Base-by-base conservation (phyloP, 805 yeast genomes). In the Hanseniaspora guilliermondii region DNA sequence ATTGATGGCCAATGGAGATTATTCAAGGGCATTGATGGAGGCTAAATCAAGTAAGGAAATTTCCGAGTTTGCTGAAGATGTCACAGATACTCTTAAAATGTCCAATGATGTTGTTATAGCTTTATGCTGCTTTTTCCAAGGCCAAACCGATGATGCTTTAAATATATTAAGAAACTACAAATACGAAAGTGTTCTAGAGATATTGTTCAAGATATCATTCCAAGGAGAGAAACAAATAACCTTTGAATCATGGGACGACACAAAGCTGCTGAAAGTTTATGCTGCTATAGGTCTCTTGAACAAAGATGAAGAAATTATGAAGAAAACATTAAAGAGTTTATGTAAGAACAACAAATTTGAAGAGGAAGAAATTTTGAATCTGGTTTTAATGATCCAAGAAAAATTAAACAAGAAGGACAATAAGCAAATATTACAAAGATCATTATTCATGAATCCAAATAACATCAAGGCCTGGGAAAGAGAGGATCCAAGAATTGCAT, bases 201-300 rank as follows among this genome's bases (percentile, higher is more conserved):
- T 91, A 30, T 75, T 87, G 21, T 79, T 93, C 0, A 95, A 88
- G 63, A 83, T 89, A 0, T 71, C 93, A 49, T 84, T 83, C 70
- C 86, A 87, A 2, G 77, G 78, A 55, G 84, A 80, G n/a, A 76
- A 80, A 0, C 79, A 76, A n/a, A 36, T 52, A 17, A 33, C 44
- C 12, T 52, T 52, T 52, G 55, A 52, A 25, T 12, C 25, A 4
- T 52, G 55, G 55, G 38, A 52, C 21, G 27, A 44, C 17, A 6
- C 48, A 27, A 44, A 42, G 45, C 22, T 52, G 14, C 21, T 52
- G 33, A 52, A 52, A 19, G 12, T 52, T 6, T 52, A 44, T 17
- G 45, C 45, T 12, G 56, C 56, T 4, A 88, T 94, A 0, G 79
- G 91, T 22, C 74, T 86, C 0, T 73, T 93, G 2, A 71, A 81